phyloP scores from a whole-genome alignment of 345 rosid genomes.

The Anacardium occidentale region DNA sequence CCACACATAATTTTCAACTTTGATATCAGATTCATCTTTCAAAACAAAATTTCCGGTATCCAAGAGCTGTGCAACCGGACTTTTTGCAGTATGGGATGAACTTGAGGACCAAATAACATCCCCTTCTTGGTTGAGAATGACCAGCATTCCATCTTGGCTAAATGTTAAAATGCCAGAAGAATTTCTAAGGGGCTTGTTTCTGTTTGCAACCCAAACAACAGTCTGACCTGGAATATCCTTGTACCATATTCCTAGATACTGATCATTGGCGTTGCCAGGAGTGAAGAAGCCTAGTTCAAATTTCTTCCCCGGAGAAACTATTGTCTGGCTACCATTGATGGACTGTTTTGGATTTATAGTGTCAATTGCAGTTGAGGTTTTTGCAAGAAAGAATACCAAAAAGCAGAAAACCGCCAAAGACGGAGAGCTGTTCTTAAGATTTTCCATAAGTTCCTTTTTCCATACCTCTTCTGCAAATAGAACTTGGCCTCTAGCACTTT shows the following conservation, averaged over 20 bases:
- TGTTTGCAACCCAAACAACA: slow-evolving; percentile 53
- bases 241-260: slow-evolving; percentile 43
- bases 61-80: slow-evolving; percentile 23
- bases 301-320: slow-evolving; percentile 12
- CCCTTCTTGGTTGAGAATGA: background rate
- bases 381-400: background rate
- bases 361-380: slow-evolving; percentile 1
- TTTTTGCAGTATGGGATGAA: background rate
- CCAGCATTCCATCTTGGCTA: slow-evolving; percentile 11
- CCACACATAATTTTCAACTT: background rate
- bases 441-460: background rate
- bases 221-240: slow-evolving; percentile 15
- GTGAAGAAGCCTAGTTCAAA: slow-evolving; percentile 42
- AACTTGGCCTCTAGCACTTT: background rate
- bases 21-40: background rate
- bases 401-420: background rate
- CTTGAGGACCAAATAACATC: slow-evolving; percentile 11
- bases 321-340: slow-evolving; percentile 7
- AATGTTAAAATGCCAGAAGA: slow-evolving; percentile 23
- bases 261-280: slow-evolving; percentile 10
- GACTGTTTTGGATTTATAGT: slow-evolving; percentile 6
- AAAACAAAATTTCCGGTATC: slow-evolving; percentile 30
- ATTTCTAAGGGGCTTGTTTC: slow-evolving; percentile 30
- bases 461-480: background rate
- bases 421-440: background rate